A percentile compares a stretch with the other conserved stretches of the same genome.
These are phyloP conservation scores for Quercus alba DNA, from an alignment of 306 rosid genomes.

Conservation along the genomic window DNA sequence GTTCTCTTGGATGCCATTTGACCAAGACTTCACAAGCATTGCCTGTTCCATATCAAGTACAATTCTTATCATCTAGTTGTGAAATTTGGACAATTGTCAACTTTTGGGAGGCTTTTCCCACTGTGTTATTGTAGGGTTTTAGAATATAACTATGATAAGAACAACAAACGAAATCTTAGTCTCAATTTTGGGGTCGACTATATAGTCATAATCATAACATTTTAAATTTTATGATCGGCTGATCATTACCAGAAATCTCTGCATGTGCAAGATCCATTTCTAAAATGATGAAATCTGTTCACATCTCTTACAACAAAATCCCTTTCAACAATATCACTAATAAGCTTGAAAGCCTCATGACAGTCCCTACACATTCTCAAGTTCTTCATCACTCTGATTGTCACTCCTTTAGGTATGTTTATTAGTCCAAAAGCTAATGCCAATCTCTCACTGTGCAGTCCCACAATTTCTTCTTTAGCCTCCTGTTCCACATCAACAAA, in stretches of 20 bases:
- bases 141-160: neutral
- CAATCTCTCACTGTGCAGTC: constrained; percentile 80
- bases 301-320: constrained; percentile 75
- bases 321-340: constrained; percentile 68
- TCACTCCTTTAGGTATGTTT: constrained; percentile 56
- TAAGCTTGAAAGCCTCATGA: constrained; percentile 73
- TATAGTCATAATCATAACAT: neutral
- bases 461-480: constrained; percentile 57
- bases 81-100: neutral
- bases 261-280: constrained; percentile 55
- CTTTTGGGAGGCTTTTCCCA: neutral
- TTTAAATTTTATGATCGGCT: neutral
- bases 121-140: neutral
- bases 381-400: constrained; percentile 82
- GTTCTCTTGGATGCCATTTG: neutral
- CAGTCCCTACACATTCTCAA: constrained; percentile 78
- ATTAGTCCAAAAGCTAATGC: constrained; percentile 81
- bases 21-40: neutral
- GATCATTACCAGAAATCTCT: constrained; percentile 63
- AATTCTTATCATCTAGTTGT: neutral
- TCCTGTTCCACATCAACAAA: constrained; percentile 77
- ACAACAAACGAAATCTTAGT: too few relatives aligned
- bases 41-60: neutral
- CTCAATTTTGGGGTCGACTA: too few relatives aligned
- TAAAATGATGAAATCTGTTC: constrained; percentile 87